Evolutionary conservation across 2,329 filamentous ascomycete genomes (phyloP).

Genomic region (Aspergillus piperis): DNA sequence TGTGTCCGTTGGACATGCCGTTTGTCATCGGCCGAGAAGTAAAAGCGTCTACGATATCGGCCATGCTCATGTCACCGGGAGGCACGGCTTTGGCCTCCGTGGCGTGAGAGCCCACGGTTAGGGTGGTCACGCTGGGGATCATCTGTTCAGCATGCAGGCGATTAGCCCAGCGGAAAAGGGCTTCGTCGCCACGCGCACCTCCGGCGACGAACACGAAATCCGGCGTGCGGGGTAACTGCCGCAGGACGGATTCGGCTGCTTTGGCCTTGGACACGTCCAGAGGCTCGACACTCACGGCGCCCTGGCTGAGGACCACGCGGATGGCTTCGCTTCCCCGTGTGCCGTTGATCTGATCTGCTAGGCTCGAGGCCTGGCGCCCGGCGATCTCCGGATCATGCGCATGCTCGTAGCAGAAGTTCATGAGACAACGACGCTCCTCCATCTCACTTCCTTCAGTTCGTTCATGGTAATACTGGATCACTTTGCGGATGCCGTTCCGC

Average conservation of each 20-base stretch:
- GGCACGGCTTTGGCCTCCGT: conserved; percentile 81
- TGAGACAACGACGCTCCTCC: conserved; percentile 80
- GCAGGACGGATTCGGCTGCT: conserved; percentile 71
- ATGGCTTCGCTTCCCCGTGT: conserved; percentile 79
- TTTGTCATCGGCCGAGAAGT: conserved; percentile 11
- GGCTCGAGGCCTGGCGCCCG: conserved; percentile 79
- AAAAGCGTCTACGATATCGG: conserved; percentile 36
- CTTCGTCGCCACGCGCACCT: conserved; percentile 85
- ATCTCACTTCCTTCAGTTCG: conserved; percentile 82
- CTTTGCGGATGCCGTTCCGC: conserved; percentile 79
- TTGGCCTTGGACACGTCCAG: conserved; percentile 83
- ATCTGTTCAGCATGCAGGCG: conserved; percentile 58
- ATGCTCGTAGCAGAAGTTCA: conserved; percentile 83
- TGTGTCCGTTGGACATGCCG: background rate
- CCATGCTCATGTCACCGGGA: conserved; percentile 83
- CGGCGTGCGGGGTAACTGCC: conserved; percentile 61
- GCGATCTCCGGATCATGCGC: conserved; percentile 75
- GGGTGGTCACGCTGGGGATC: conserved; percentile 72
- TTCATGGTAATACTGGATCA: conserved; percentile 85
- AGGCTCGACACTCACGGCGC: conserved; percentile 79
- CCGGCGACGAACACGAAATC: conserved; percentile 89
- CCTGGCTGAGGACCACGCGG: conserved; percentile 77
- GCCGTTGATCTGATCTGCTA: conserved; percentile 90
- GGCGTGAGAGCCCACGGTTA: conserved; percentile 79
- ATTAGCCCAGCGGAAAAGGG: conserved; percentile 94